Conservation (phyloP, 2,329 filamentous ascomycete genomes). For the Periconia macrospinosa region DNA sequence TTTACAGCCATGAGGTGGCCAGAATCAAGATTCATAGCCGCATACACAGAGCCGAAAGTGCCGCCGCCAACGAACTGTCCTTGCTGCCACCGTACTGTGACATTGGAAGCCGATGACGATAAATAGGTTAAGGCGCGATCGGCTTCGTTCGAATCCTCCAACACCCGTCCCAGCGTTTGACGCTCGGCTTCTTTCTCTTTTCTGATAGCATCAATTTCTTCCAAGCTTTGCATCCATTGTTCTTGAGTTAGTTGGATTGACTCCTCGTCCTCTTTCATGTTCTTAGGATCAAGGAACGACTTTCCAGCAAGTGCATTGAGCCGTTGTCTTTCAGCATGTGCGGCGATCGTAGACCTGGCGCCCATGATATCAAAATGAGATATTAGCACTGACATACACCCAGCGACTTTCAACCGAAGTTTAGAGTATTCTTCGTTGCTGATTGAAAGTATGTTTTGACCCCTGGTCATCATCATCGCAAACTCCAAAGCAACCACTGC, state of each 20-base stretch:
- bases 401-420: conserved; percentile 84
- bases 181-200: conserved; percentile 81
- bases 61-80: conserved; percentile 97
- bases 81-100: conserved; percentile 96
- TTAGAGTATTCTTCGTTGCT: conserved; percentile 84
- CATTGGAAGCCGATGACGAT: conserved; percentile 90
- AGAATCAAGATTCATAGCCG: conserved; percentile 94
- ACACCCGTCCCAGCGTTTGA: conserved; percentile 82
- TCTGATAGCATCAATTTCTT: conserved; percentile 75
- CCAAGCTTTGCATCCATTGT: conserved; percentile 72
- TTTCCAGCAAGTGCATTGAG: conserved; percentile 79
- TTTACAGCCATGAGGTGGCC: conserved; percentile 98
- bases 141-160: conserved; percentile 94
- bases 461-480: conserved; percentile 94
- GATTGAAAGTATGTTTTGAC: conserved; percentile 88
- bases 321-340: conserved; percentile 88
- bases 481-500: conserved; percentile 94
- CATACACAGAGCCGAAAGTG: conserved; percentile 96
- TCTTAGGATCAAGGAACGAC: conserved; percentile 76
- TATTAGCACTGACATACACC: conserved; percentile 95
- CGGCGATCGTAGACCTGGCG: conserved; percentile 87
- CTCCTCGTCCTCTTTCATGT: conserved; percentile 78
- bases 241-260: conserved; percentile 73
- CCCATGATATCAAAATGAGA: conserved; percentile 99
- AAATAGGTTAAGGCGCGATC: conserved; percentile 93